Evolutionary conservation across 768 basidiomycete genomes (phyloP).

Genomic region (Tubosaeta sp.): DNA sequence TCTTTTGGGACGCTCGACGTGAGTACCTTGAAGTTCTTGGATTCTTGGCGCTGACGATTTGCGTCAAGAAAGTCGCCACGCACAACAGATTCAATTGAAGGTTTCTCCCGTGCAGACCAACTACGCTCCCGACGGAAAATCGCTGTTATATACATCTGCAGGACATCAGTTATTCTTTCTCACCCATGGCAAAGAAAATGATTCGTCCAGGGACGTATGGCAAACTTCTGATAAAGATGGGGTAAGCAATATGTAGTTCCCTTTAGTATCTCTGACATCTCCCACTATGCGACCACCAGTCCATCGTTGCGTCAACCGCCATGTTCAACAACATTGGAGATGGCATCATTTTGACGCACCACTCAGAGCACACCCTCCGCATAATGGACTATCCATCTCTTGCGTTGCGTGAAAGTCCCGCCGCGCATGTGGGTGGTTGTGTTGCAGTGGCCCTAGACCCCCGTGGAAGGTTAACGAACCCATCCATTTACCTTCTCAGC

Average conservation of each 20-base stretch:
- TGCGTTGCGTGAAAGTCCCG: conserved; percentile 52
- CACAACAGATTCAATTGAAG: conserved; percentile 58
- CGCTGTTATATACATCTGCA: conserved; percentile 58
- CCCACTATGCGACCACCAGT: conserved; percentile 25
- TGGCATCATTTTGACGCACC: conserved; percentile 61
- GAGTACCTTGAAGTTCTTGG: conserved; percentile 20
- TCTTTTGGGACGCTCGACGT: conserved; percentile 87
- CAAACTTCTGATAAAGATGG: conserved; percentile 32
- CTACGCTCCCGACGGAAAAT: conserved; percentile 70
- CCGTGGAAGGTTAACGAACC: conserved; percentile 52
- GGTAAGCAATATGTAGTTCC: conserved; percentile 1
- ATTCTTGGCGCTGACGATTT: conserved; percentile 5
- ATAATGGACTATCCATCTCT: conserved; percentile 68
- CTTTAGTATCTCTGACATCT: neutral
- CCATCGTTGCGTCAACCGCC: conserved; percentile 55
- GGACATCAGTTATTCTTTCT: conserved; percentile 61
- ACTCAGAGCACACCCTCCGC: conserved; percentile 60
- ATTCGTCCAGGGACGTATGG: conserved; percentile 52
- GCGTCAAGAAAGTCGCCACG: conserved; percentile 60
- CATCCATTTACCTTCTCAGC: neutral
- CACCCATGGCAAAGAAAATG: conserved; percentile 50
- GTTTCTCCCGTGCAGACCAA: conserved; percentile 59
- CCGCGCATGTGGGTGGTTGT: conserved; percentile 81
- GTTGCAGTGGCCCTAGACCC: conserved; percentile 74
- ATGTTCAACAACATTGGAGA: conserved; percentile 77